Evolutionary conservation across 768 basidiomycete species (phyloP).

Genomic region (Arthromyces matolae): DNA sequence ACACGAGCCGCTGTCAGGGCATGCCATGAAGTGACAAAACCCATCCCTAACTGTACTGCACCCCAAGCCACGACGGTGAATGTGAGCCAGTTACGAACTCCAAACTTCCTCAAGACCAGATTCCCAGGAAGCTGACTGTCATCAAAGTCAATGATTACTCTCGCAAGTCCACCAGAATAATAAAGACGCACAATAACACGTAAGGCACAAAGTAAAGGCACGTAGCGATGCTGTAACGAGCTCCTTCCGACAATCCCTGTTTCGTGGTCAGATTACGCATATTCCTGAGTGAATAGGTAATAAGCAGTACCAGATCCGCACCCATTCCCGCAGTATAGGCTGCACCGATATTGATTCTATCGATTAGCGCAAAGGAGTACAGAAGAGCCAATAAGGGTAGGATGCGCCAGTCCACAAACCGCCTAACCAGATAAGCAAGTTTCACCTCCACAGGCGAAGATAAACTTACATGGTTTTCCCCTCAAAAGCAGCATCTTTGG

Average conservation of each 20-base stretch:
- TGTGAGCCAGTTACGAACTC: constrained; percentile 42
- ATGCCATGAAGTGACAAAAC: constrained; percentile 39
- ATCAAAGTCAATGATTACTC: constrained; percentile 3
- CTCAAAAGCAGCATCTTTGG: constrained; percentile 28
- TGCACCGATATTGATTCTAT: constrained; percentile 40
- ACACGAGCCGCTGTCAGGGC: constrained; percentile 38
- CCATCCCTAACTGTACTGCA: constrained; percentile 42
- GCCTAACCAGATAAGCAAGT: constrained; percentile 22
- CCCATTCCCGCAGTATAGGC: constrained; percentile 45
- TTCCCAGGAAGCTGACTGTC: constrained; percentile 44
- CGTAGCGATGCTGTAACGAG: constrained; percentile 39
- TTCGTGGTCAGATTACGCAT: constrained; percentile 6
- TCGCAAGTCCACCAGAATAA: background rate
- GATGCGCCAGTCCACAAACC: constrained; percentile 39
- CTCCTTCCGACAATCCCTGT: constrained; percentile 30
- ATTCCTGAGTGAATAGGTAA: background rate
- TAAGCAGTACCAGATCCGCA: constrained; percentile 29
- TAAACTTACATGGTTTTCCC: constrained; percentile 34
- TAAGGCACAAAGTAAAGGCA: constrained; percentile 45
- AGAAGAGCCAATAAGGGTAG: constrained; percentile 38
- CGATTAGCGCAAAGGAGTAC: constrained; percentile 41
- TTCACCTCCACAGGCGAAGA: constrained; percentile 3
- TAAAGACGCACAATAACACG: constrained; percentile 33
- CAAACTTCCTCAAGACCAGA: constrained; percentile 38
- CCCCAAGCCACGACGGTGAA: constrained; percentile 42